Percentiles rank a stretch among this genome's conserved stretches.
phyloP scores from a whole-genome alignment of 78 protist genomes.

The Dictyostelium capitatum region DNA sequence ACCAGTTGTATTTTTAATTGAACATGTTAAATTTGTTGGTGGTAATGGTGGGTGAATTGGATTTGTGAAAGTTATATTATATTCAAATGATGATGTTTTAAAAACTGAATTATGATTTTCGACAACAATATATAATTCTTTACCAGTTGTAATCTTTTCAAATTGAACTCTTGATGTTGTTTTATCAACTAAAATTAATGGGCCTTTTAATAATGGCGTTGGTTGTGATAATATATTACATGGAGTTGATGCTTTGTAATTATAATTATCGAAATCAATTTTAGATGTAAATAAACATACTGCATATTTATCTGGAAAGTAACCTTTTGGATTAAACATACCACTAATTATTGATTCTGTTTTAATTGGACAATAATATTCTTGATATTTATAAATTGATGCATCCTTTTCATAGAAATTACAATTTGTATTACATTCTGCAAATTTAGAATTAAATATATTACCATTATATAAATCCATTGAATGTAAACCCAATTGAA shows the following conservation, averaged over 20 bases:
- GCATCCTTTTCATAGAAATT: not conserved
- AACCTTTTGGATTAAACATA: not conserved
- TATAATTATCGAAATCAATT: not conserved
- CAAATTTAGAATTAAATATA: constrained; percentile 3
- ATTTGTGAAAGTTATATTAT: not conserved
- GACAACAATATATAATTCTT: not conserved
- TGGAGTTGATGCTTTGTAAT: not conserved
- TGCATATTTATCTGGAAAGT: constrained; percentile 5
- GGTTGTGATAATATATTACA: not conserved
- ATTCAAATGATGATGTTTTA: not conserved
- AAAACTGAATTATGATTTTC: constrained; percentile 7
- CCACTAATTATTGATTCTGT: not conserved
- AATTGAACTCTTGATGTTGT: not conserved
- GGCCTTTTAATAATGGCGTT: not conserved
- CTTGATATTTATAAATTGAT: not conserved
- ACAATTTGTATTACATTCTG: constrained; percentile 16
- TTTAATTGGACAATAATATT: not conserved
- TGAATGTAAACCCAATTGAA: not conserved
- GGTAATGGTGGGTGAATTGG: not conserved
- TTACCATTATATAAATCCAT: constrained; percentile 15
- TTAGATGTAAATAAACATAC: constrained; percentile 15
- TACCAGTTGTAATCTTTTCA: not conserved
- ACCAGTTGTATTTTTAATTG: not conserved
- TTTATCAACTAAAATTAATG: not conserved
- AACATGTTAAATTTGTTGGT: not conserved